phyloP scores from a whole-genome alignment of 371 early-diverging fungal genomes.

The Nematocida displodere region DNA sequence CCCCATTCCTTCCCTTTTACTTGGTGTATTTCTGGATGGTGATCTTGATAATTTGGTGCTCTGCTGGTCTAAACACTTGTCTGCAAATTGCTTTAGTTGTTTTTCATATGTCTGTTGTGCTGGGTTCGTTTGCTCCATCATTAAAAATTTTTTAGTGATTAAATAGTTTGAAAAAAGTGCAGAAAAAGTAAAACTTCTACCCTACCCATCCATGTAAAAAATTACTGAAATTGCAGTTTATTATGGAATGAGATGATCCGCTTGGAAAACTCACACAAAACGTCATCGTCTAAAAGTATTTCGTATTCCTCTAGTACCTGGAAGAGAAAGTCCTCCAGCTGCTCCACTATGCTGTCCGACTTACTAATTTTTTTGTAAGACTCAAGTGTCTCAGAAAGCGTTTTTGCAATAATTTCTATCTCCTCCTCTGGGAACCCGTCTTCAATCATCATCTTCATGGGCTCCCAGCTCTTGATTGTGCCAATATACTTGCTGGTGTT shows the following conservation, averaged over 20 bases:
- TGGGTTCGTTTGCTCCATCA: too few species aligned
- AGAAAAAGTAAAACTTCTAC: too few species aligned
- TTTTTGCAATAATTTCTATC: background rate
- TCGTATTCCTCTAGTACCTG: constrained; percentile 26
- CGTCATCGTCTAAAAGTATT: constrained; percentile 12
- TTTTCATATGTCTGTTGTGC: too few species aligned
- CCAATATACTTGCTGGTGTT: background rate
- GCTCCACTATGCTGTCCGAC: background rate
- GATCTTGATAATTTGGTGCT: too few species aligned
- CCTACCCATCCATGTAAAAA: too few species aligned
- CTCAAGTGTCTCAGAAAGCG: constrained; percentile 30
- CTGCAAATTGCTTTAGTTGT: too few species aligned
- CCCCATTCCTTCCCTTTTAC: too few species aligned
- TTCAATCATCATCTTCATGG: constrained; percentile 11
- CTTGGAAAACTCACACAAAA: constrained; percentile 10
- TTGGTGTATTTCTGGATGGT: too few species aligned
- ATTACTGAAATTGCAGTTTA: too few species aligned
- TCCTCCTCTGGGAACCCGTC: constrained; percentile 34
- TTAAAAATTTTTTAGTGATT: too few species aligned
- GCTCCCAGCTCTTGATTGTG: constrained; percentile 14
- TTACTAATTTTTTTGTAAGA: background rate
- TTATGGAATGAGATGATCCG: constrained; percentile 14
- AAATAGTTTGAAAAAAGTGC: too few species aligned
- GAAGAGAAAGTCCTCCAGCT: constrained; percentile 43
- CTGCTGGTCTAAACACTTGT: too few species aligned